A percentile compares a stretch with the other conserved stretches of the same genome.
phyloP scores from a whole-genome alignment of 2,329 filamentous ascomycete species.

The Paraphoma sp. region DNA sequence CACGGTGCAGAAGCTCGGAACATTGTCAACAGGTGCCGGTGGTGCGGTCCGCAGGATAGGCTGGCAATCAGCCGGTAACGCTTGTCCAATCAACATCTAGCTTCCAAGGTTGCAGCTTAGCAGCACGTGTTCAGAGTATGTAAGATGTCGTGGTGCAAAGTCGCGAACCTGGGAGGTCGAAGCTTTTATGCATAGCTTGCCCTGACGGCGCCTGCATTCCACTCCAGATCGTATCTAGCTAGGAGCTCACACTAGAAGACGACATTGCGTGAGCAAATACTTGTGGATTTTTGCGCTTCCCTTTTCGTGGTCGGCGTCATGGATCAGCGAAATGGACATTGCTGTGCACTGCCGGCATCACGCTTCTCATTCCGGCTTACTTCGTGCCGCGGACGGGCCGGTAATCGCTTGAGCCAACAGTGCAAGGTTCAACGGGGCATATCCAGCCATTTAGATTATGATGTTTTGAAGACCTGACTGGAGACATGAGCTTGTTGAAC shows the following conservation, averaged over 20 bases:
- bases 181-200: too few relatives aligned
- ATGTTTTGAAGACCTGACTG: too few relatives aligned
- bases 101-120: too few relatives aligned
- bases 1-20: not conserved
- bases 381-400: not conserved
- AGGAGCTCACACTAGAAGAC: too few relatives aligned
- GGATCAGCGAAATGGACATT: not conserved
- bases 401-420: too few relatives aligned
- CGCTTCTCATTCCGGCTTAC: not conserved
- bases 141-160: not conserved
- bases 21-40: conserved; percentile 8
- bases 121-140: not conserved
- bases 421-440: too few relatives aligned
- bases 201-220: too few relatives aligned
- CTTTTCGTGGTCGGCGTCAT: not conserved
- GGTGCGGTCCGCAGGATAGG: conserved; percentile 23
- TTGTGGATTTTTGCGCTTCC: not conserved
- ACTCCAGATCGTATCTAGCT: too few relatives aligned
- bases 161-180: not conserved
- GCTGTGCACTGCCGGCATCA: not conserved
- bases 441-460: too few relatives aligned
- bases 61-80: conserved; percentile 29
- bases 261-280: not conserved
- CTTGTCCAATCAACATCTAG: too few relatives aligned
- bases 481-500: too few relatives aligned